phyloP scores from a whole-genome alignment of 2,329 filamentous ascomycete genomes.

The Nemania sp. region DNA sequence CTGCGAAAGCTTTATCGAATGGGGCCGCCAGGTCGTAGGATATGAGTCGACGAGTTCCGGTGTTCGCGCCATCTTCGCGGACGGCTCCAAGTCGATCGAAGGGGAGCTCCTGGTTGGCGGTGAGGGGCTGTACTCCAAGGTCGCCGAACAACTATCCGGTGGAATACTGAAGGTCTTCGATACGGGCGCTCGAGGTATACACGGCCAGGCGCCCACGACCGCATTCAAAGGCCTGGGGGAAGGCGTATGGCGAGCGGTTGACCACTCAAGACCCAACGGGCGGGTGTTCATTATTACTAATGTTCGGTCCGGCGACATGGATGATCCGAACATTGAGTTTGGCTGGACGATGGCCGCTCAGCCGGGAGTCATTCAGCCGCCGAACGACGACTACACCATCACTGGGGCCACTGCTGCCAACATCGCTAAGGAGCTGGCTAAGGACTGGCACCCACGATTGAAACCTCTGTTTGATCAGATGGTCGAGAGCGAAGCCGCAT shows the following conservation, averaged over 20 bases:
- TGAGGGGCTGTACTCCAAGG: slow-evolving; percentile 65
- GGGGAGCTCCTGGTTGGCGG: slow-evolving; percentile 47
- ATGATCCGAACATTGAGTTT: slow-evolving; percentile 60
- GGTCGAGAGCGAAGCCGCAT: slow-evolving; percentile 60
- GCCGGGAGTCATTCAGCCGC: slow-evolving; percentile 60
- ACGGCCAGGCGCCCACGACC: slow-evolving; percentile 65
- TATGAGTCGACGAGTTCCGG: slow-evolving; percentile 61
- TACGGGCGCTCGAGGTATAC: slow-evolving; percentile 65
- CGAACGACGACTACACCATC: slow-evolving; percentile 64
- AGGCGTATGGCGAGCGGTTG: slow-evolving; percentile 62
- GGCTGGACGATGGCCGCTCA: slow-evolving; percentile 67
- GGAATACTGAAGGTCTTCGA: slow-evolving; percentile 66
- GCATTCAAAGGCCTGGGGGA: slow-evolving; percentile 66
- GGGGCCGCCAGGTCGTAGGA: slow-evolving; percentile 59
- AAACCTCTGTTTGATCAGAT: slow-evolving; percentile 63
- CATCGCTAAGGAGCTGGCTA: slow-evolving; percentile 59
- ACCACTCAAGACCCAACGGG: slow-evolving; percentile 52
- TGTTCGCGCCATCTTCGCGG: slow-evolving; percentile 62
- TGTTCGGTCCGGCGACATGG: slow-evolving; percentile 62
- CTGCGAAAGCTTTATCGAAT: slow-evolving; percentile 59
- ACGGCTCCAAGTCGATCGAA: slow-evolving; percentile 48
- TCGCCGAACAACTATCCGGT: slow-evolving; percentile 62
- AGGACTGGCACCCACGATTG: slow-evolving; percentile 60
- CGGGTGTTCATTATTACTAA: slow-evolving; percentile 65
- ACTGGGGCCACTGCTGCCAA: slow-evolving; percentile 60